phyloP scores from a whole-genome alignment of 805 yeast species.

The Candida argentea region DNA sequence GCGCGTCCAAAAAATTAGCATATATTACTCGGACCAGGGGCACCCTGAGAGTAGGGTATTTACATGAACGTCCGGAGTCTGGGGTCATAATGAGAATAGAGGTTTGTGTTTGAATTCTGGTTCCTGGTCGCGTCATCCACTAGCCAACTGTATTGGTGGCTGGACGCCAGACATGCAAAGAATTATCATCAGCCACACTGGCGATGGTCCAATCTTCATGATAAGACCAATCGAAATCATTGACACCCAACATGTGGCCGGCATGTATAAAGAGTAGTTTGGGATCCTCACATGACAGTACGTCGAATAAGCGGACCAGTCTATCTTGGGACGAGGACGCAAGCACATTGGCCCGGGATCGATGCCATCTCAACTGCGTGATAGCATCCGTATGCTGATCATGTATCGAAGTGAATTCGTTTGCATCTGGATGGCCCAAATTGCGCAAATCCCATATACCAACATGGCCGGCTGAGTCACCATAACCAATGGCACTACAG shows the following conservation, averaged over 20 bases:
- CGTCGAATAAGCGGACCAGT: constrained; percentile 53
- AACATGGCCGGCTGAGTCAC: constrained; percentile 48
- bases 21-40: too few relatives aligned
- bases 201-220: constrained; percentile 62
- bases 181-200: constrained; percentile 76
- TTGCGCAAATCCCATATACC: constrained; percentile 59
- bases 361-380: constrained; percentile 69
- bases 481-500: constrained; percentile 53
- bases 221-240: constrained; percentile 76
- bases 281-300: constrained; percentile 15
- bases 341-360: constrained; percentile 38
- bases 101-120: too few relatives aligned
- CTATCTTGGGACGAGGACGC: constrained; percentile 62
- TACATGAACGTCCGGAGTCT: constrained; percentile 1
- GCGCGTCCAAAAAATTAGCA: too few relatives aligned
- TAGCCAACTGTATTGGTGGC: too few relatives aligned
- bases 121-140: too few relatives aligned
- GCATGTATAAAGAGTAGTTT: constrained; percentile 56
- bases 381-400: constrained; percentile 44
- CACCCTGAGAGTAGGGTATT: too few relatives aligned
- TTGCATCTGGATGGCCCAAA: constrained; percentile 5
- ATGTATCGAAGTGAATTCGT: constrained; percentile 5
- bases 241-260: constrained; percentile 83
- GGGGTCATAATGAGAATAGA: too few relatives aligned
- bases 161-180: constrained; percentile 83